Percentiles rank a stretch among this genome's conserved stretches.
Evolutionary conservation across 306 rosid species (phyloP).

Genomic region (Prunus armeniaca): DNA sequence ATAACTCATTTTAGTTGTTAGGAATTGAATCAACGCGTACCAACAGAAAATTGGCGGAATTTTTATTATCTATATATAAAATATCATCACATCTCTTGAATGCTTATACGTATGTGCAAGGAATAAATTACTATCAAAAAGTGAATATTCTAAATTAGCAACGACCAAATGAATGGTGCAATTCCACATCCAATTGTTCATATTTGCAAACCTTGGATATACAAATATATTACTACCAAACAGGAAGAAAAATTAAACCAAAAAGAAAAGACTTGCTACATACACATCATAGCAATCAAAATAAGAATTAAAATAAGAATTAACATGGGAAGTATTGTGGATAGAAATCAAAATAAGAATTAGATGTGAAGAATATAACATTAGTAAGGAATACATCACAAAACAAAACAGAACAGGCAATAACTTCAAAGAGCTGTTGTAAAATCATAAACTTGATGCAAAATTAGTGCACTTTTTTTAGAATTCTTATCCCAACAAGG

Average conservation of each 20-base stretch:
- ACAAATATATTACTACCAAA: background rate
- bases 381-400: background rate
- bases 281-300: background rate
- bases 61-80: background rate
- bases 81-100: no score
- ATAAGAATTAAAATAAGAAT: background rate
- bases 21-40: no score
- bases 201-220: background rate
- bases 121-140: background rate
- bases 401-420: background rate
- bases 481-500: background rate
- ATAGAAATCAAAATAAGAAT: background rate
- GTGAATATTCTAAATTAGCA: background rate
- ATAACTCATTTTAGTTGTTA: no score
- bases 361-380: no score
- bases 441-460: background rate
- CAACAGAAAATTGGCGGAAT: background rate
- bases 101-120: background rate
- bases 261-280: no score
- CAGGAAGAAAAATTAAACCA: background rate
- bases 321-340: background rate
- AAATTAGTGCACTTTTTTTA: background rate
- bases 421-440: background rate
- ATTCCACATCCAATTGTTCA: background rate
- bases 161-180: background rate